phyloP scores from a whole-genome alignment of 2,329 filamentous ascomycete genomes.

The Acrocalymma vagum region DNA sequence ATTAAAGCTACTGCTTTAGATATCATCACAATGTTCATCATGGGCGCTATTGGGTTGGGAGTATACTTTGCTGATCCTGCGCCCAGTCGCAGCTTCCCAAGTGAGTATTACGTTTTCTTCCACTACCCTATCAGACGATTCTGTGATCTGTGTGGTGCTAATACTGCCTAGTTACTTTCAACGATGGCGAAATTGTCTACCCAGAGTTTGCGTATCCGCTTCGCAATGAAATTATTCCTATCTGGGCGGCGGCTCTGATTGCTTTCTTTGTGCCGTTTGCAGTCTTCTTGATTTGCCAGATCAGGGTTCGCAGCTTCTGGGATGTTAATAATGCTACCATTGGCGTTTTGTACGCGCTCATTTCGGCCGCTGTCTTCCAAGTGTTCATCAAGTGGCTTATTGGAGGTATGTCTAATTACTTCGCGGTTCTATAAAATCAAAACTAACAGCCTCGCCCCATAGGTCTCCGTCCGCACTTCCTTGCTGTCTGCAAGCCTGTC shows the following conservation, averaged over 20 bases:
- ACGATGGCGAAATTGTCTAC: constrained; percentile 72
- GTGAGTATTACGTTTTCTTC: constrained; percentile 26
- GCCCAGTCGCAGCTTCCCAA: constrained; percentile 72
- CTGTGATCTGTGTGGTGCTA: no score
- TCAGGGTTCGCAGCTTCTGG: constrained; percentile 65
- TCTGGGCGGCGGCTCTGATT: constrained; percentile 74
- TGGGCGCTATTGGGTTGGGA: constrained; percentile 73
- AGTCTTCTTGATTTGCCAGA: constrained; percentile 71
- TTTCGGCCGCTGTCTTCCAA: constrained; percentile 77
- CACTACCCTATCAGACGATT: no score
- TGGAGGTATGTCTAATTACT: constrained; percentile 62
- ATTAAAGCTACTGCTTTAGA: constrained; percentile 73
- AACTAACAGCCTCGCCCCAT: not conserved
- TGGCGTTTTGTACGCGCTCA: constrained; percentile 74
- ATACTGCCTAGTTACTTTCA: constrained; percentile 61
- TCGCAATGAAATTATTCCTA: constrained; percentile 75
- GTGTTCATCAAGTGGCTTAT: constrained; percentile 80
- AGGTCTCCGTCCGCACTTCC: constrained; percentile 68
- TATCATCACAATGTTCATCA: constrained; percentile 70
- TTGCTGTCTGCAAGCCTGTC: constrained; percentile 73
- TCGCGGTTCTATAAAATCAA: not conserved
- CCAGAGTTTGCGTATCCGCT: constrained; percentile 76
- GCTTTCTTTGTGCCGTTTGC: constrained; percentile 71
- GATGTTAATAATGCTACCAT: constrained; percentile 73
- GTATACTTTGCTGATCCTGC: constrained; percentile 73